Evolutionary conservation across 192 early-diverging fungal species (phyloP), one percentile per base, ranked within the genome.

Genomic region (Umbelopsis sp.): DNA sequence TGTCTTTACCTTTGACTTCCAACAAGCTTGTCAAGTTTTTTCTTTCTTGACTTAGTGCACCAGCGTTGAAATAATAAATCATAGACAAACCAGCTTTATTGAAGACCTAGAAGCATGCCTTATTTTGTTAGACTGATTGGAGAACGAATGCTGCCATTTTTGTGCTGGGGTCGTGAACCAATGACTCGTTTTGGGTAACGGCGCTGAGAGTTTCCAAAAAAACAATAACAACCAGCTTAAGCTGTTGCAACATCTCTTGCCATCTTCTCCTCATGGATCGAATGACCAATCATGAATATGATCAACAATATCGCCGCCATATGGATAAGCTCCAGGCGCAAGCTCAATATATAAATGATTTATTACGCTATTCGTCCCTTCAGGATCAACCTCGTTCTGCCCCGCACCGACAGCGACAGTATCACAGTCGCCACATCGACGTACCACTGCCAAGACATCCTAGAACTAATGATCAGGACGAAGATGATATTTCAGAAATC

Each of bases 211-310:
- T 17, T n/a, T 17, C 14, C 3, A 62, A 62, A 62, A 62, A 22
- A 62, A 62, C 31, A 62, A 62, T 26, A 34, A 62, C 56, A 29
- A 26, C 25, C 56, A 62, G 34, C 17, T 62, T 20, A 14, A 36
- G 31, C n/a, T n/a, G n/a, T 54, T 25, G 25, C 29, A 22, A 20
- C 56, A 62, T 62, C 38, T 5, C 38, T 41, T 41, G 38, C 29
- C n/a, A 29, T 32, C 31, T 32, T 34, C 56, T 62, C 26, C 24
- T 36, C 31, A 62, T 62, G 56, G 56, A 62, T 29, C 56, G 56
- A 62, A 62, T 62, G 56, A 62, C 29, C 56, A 62, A 62, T 62
- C 56, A 62, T 31, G 56, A 62, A 16, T 62, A 62, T n/a, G 56
- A 62, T 26, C 20, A 34, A 26, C 56, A 62, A 20, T 62, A 62